These are phyloP conservation scores for Hymenoscyphus infarciens DNA, from an alignment of 2,329 filamentous ascomycete genomes.

Conservation along the genomic window DNA sequence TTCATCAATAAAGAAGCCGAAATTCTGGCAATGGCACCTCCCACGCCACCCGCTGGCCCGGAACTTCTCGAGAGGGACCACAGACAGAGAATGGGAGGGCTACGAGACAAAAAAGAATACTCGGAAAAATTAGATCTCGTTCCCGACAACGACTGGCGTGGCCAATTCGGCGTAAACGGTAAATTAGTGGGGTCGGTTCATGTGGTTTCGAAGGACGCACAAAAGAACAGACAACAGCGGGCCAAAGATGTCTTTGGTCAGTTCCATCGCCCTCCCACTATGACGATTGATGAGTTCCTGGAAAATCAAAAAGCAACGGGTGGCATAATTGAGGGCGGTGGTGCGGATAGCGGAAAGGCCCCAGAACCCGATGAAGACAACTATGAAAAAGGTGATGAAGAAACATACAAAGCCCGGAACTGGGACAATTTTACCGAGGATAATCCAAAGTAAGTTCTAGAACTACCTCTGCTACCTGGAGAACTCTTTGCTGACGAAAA, in stretches of 20 bases:
- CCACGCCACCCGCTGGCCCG: conserved; percentile 42
- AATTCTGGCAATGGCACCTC: conserved; percentile 72
- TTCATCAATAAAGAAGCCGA: conserved; percentile 79
- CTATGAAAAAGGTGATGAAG: conserved; percentile 78
- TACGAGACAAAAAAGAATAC: conserved; percentile 48
- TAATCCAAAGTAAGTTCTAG: conserved; percentile 61
- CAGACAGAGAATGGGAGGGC: conserved; percentile 39
- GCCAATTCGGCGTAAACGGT: too few relatives aligned
- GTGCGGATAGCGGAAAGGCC: conserved; percentile 65
- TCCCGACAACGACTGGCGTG: conserved; percentile 32
- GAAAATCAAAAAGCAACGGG: conserved; percentile 84
- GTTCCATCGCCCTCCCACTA: conserved; percentile 73
- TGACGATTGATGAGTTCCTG: conserved; percentile 97
- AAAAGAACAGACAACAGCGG: too few relatives aligned
- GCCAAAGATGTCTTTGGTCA: too few relatives aligned
- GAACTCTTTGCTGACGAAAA: conserved; percentile 9
- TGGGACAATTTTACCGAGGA: conserved; percentile 95
- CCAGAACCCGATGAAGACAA: conserved; percentile 86
- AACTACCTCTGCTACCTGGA: too few relatives aligned
- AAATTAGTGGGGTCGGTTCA: too few relatives aligned
- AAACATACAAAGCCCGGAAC: conserved; percentile 86
- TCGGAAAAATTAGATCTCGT: conserved; percentile 71
- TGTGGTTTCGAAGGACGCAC: too few relatives aligned
- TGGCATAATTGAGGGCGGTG: conserved; percentile 87
- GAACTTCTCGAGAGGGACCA: conserved; percentile 45